Conservation (phyloP, 2,329 filamentous ascomycete species). For the Fusarium nanum region DNA sequence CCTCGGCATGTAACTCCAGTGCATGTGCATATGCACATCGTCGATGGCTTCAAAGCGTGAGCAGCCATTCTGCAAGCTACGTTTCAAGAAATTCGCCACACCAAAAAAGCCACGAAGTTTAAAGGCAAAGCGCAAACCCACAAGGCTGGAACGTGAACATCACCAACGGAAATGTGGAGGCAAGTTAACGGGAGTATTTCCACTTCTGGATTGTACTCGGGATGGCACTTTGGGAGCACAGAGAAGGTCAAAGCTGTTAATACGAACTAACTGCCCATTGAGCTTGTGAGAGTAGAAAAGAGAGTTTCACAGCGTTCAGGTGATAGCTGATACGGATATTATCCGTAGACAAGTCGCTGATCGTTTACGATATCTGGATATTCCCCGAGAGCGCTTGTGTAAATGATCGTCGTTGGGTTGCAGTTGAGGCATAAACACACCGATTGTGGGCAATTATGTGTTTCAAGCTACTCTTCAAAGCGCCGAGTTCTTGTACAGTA, state of each 20-base stretch:
- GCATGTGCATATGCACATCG: slow-evolving; percentile 6
- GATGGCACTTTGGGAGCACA: slow-evolving; percentile 25
- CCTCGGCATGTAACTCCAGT: background rate
- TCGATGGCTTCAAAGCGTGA: background rate
- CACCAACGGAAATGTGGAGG: slow-evolving; percentile 19
- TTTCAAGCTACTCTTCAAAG: slow-evolving; percentile 26
- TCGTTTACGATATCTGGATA: slow-evolving; percentile 29
- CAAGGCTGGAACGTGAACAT: slow-evolving; percentile 32
- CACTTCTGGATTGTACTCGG: slow-evolving; percentile 22
- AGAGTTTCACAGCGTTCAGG: slow-evolving; percentile 35
- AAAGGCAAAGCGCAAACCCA: background rate
- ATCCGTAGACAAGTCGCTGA: slow-evolving; percentile 18
- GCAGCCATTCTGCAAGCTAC: background rate
- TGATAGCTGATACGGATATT: slow-evolving; percentile 34
- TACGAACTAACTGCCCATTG: background rate
- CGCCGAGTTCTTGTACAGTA: background rate
- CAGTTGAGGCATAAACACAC: slow-evolving; percentile 32
- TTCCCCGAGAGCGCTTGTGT: slow-evolving; percentile 19
- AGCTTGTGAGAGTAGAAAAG: background rate
- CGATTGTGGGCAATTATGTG: slow-evolving; percentile 14
- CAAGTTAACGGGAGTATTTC: slow-evolving; percentile 32
- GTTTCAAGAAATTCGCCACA: slow-evolving; percentile 5
- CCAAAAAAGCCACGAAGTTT: background rate
- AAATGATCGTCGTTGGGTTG: slow-evolving; percentile 29
- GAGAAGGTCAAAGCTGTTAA: background rate